Percentiles rank a stretch among this genome's conserved stretches.
Conservation (phyloP, 2,329 filamentous ascomycete species). For the Aspergillus vadensis region DNA sequence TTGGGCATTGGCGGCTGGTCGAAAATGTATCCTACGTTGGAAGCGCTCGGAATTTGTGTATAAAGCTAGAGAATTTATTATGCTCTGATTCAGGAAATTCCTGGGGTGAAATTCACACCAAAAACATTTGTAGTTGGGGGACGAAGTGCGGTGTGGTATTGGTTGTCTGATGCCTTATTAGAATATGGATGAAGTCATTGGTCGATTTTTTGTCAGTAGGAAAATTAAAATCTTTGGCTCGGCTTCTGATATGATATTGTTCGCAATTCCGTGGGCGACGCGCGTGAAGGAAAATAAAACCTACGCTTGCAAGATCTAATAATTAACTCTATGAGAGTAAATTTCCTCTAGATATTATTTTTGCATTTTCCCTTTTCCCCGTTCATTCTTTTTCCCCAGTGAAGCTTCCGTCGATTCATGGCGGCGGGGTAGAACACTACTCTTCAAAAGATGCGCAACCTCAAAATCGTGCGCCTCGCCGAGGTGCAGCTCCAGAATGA, state of each 20-base stretch:
- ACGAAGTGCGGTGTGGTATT: conserved; percentile 17
- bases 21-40: conserved; percentile 25
- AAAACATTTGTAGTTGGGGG: conserved; percentile 15
- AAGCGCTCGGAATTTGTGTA: conserved; percentile 40
- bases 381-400: conserved; percentile 3
- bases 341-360: neutral
- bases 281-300: conserved; percentile 10
- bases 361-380: conserved; percentile 10
- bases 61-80: conserved; percentile 42
- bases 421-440: conserved; percentile 39
- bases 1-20: conserved; percentile 23
- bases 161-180: conserved; percentile 27
- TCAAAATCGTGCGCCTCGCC: conserved; percentile 74
- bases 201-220: conserved; percentile 34
- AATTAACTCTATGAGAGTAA: conserved; percentile 7
- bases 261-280: conserved; percentile 14
- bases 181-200: conserved; percentile 49
- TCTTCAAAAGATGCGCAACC: conserved; percentile 73
- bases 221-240: conserved; percentile 44
- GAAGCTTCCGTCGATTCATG: conserved; percentile 31
- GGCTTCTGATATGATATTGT: conserved; percentile 28
- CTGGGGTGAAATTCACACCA: neutral
- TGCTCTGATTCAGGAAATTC: conserved; percentile 22
- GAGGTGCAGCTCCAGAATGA: conserved; percentile 63
- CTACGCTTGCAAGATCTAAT: neutral